These are phyloP conservation scores for Rosa lucieae DNA, from an alignment of 306 rosid genomes.

Conservation along the genomic window DNA sequence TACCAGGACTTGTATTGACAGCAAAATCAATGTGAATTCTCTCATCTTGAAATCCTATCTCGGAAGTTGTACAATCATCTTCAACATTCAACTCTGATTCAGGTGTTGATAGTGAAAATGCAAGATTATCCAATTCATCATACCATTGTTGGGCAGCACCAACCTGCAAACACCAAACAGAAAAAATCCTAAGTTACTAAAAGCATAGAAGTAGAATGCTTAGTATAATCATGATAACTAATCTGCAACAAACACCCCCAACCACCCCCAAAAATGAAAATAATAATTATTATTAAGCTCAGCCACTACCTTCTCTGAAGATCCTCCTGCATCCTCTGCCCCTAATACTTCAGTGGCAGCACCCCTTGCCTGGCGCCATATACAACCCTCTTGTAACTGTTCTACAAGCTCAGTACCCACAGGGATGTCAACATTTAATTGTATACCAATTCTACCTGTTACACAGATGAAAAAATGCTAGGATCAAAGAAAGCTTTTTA, in stretches of 20 bases:
- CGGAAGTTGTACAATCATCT: slow-evolving; percentile 33
- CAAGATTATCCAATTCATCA: slow-evolving; percentile 71
- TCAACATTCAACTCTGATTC: slow-evolving; percentile 44
- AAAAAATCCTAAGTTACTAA: slow-evolving; percentile 30
- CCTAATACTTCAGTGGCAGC: slow-evolving; percentile 61
- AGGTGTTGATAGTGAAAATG: slow-evolving; percentile 43
- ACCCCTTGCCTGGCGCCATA: slow-evolving; percentile 90
- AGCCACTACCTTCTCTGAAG: slow-evolving; percentile 55
- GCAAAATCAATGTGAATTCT: slow-evolving; percentile 39
- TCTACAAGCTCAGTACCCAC: slow-evolving; percentile 68
- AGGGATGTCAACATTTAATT: slow-evolving; percentile 58
- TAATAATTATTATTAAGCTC: background rate
- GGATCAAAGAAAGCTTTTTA: background rate
- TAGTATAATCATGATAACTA: background rate
- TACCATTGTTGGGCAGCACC: slow-evolving; percentile 88
- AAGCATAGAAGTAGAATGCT: slow-evolving; percentile 3
- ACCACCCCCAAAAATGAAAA: too few species aligned
- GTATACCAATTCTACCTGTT: slow-evolving; percentile 66
- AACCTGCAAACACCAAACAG: slow-evolving; percentile 44
- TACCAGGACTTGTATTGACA: slow-evolving; percentile 82
- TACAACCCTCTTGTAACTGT: slow-evolving; percentile 66
- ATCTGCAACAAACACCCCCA: background rate
- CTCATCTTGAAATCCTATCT: slow-evolving; percentile 37
- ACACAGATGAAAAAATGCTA: background rate
- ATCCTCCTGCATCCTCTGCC: slow-evolving; percentile 45